Evolutionary conservation across 495 filamentous ascomycete genomes (phyloP).

Genomic region (Daldinia loculata): DNA sequence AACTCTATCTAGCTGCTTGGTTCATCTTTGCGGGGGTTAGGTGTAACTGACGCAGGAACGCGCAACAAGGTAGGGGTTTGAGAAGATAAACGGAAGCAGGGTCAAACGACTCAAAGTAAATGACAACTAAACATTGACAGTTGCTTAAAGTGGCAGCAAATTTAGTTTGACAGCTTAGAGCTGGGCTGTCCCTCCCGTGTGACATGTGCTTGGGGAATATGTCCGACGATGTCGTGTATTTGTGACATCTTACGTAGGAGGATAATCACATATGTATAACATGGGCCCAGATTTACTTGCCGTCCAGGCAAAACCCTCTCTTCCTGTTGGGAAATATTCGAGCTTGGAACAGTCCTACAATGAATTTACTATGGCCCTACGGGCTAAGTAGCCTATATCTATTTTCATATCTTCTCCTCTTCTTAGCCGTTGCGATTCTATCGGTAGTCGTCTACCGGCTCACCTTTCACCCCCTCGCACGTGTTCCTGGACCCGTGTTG

Average conservation of each 20-base stretch:
- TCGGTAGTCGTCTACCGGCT: conserved; percentile 49
- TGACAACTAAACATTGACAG: not conserved
- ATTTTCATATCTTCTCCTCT: not conserved
- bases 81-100: not conserved
- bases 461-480: conserved; percentile 52
- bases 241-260: not conserved
- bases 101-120: not conserved
- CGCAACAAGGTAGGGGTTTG: not conserved
- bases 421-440: not conserved
- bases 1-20: not conserved
- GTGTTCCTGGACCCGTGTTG: conserved; percentile 59
- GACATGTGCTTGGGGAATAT: not conserved
- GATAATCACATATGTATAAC: conserved; percentile 1
- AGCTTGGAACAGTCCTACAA: not conserved
- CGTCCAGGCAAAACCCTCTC: not conserved
- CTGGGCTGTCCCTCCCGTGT: not conserved
- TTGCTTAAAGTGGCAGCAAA: not conserved
- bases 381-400: conserved; percentile 8
- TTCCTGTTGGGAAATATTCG: not conserved
- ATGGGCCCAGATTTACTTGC: not conserved
- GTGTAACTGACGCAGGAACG: not conserved
- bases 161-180: not conserved
- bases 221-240: not conserved
- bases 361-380: conserved; percentile 24
- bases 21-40: not conserved